phyloP scores from a whole-genome alignment of 306 rosid genomes.

The Cicer arietinum region DNA sequence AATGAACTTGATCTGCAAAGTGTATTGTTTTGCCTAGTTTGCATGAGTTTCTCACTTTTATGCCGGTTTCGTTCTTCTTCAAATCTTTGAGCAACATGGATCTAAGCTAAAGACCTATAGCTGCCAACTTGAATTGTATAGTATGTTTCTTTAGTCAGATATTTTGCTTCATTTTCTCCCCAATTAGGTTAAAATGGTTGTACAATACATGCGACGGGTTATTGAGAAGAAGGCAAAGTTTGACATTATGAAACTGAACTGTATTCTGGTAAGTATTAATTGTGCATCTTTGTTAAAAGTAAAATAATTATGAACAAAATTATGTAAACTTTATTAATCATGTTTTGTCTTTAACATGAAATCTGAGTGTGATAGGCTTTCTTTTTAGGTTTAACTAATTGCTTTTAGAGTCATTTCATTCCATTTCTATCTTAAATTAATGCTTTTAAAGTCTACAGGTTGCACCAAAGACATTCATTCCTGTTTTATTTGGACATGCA shows the following conservation, averaged over 20 bases:
- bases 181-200: slow-evolving; percentile 91
- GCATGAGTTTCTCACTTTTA: slow-evolving; percentile 32
- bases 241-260: slow-evolving; percentile 90
- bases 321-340: slow-evolving; percentile 34
- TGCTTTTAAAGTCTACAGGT: slow-evolving; percentile 59
- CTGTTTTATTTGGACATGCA: slow-evolving; percentile 95
- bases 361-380: slow-evolving; percentile 9
- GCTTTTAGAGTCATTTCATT: slow-evolving; percentile 22
- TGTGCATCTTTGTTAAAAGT: slow-evolving; percentile 17
- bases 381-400: slow-evolving; percentile 31
- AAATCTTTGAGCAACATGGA: slow-evolving; percentile 12
- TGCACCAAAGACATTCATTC: slow-evolving; percentile 89
- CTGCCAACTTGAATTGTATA: slow-evolving; percentile 16
- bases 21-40: slow-evolving; percentile 27
- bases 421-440: slow-evolving; percentile 37
- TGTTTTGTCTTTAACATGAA: slow-evolving; percentile 27
- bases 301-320: slow-evolving; percentile 6
- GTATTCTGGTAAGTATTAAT: slow-evolving; percentile 76
- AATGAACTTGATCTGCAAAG: slow-evolving; percentile 21
- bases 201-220: slow-evolving; percentile 92
- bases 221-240: slow-evolving; percentile 95
- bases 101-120: slow-evolving; percentile 27
- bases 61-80: slow-evolving; percentile 11
- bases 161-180: slow-evolving; percentile 38
- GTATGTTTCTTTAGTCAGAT: slow-evolving; percentile 29